Conservation (phyloP, 768 basidiomycete species). For the Steccherinum ochraceum region DNA sequence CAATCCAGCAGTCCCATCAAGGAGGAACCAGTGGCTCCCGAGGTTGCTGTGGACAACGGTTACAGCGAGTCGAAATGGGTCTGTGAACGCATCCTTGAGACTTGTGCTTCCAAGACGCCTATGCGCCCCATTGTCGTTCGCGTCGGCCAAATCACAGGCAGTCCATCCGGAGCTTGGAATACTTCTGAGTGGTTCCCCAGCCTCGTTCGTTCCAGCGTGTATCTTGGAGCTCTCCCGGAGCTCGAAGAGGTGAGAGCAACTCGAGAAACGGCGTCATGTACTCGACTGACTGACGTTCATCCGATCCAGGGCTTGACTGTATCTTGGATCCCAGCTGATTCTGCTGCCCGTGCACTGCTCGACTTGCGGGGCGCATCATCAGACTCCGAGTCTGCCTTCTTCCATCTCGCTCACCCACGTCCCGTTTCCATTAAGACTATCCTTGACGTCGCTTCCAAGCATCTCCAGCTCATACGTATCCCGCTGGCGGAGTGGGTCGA, state of each 20-base stretch:
- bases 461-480: constrained; percentile 18
- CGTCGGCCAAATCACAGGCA: constrained; percentile 30
- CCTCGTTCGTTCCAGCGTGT: constrained; percentile 14
- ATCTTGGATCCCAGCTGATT: constrained; percentile 23
- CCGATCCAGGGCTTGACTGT: too few relatives aligned
- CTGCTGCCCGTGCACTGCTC: constrained; percentile 18
- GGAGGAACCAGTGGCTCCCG: constrained; percentile 6
- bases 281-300: too few relatives aligned
- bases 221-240: not conserved
- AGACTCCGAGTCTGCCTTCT: constrained; percentile 4
- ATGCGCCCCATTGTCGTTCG: constrained; percentile 15
- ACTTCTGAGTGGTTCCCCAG: constrained; percentile 30
- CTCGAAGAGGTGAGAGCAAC: too few relatives aligned
- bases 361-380: constrained; percentile 17
- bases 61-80: constrained; percentile 30
- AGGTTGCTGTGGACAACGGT: constrained; percentile 17
- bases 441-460: constrained; percentile 6
- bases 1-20: not conserved
- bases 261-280: too few relatives aligned
- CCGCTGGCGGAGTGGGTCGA: constrained; percentile 21
- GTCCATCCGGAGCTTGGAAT: constrained; percentile 27
- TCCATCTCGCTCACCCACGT: constrained; percentile 21
- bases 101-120: constrained; percentile 3
- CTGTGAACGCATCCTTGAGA: constrained; percentile 16
- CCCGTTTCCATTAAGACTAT: constrained; percentile 14